phyloP scores from a whole-genome alignment of 1,284 basidiomycete species.

The Peniophora sp. region DNA sequence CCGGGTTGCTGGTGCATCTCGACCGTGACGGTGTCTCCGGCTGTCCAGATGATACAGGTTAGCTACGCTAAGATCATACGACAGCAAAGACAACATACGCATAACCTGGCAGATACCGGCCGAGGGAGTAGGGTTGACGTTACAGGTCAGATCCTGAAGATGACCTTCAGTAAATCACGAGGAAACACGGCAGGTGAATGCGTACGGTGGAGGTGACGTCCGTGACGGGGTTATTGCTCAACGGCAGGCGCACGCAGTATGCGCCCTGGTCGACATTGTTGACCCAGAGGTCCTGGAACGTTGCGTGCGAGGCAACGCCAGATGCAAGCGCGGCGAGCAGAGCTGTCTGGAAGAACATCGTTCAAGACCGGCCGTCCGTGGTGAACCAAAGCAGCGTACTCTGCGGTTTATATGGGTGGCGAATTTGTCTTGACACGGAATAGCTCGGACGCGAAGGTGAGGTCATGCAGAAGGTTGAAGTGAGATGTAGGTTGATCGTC shows the following conservation, averaged over 20 bases:
- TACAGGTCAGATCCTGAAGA: conserved; percentile 40
- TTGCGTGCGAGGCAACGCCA: conserved; percentile 38
- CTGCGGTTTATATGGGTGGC: no score
- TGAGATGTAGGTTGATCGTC: no score
- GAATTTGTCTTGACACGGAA: no score
- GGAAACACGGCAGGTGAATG: conserved; percentile 3
- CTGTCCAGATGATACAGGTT: conserved; percentile 14
- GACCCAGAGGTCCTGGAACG: conserved; percentile 47
- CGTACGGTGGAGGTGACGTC: conserved; percentile 28
- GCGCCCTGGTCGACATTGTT: conserved; percentile 40
- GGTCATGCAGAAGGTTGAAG: no score
- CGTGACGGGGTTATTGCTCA: conserved; percentile 40
- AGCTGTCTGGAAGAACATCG: conserved; percentile 20
- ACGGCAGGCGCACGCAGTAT: conserved; percentile 36
- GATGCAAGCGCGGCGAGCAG: conserved; percentile 28
- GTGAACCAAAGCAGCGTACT: no score
- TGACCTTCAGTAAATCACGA: neutral
- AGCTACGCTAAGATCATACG: no score
- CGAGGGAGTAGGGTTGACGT: conserved; percentile 26
- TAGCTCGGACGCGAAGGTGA: no score
- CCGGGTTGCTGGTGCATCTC: conserved; percentile 48
- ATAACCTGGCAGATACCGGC: conserved; percentile 31
- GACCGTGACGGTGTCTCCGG: conserved; percentile 38
- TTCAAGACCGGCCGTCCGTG: no score
- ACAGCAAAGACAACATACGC: conserved; percentile 17